Conservation (phyloP, 1,284 basidiomycete genomes). For the Termitomyces sp. region DNA sequence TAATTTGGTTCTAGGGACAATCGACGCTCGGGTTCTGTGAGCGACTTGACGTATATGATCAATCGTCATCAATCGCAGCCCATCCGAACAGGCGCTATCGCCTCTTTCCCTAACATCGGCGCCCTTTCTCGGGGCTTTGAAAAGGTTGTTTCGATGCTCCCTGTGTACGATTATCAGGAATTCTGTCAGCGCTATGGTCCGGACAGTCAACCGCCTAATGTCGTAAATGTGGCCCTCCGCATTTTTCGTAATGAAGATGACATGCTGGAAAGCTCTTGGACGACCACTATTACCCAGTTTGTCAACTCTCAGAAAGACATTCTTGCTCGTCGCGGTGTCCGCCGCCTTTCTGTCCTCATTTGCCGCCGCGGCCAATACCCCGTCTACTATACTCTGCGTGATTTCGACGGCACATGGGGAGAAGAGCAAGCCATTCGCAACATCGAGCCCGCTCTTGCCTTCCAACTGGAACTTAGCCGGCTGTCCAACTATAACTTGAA, state of each 20-base stretch:
- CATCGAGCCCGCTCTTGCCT: slow-evolving; percentile 97
- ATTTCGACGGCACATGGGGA: slow-evolving; percentile 73
- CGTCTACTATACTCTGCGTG: slow-evolving; percentile 90
- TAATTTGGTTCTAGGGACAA: slow-evolving; percentile 21
- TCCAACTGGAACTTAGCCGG: slow-evolving; percentile 95
- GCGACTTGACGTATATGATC: slow-evolving; percentile 90
- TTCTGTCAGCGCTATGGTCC: slow-evolving; percentile 71
- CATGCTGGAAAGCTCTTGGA: slow-evolving; percentile 76
- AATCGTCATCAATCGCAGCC: slow-evolving; percentile 80
- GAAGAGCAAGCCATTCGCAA: slow-evolving; percentile 98
- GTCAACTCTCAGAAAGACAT: slow-evolving; percentile 68
- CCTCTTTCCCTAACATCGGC: slow-evolving; percentile 78
- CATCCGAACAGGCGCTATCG: slow-evolving; percentile 82
- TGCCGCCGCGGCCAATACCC: slow-evolving; percentile 93
- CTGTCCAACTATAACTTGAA: slow-evolving; percentile 96
- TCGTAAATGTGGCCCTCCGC: slow-evolving; percentile 89
- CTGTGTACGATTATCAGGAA: slow-evolving; percentile 67
- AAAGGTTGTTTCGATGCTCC: slow-evolving; percentile 64
- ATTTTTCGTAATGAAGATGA: slow-evolving; percentile 77
- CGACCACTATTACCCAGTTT: slow-evolving; percentile 68
- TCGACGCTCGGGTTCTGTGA: slow-evolving; percentile 81
- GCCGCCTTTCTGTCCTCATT: slow-evolving; percentile 89
- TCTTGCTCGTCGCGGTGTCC: slow-evolving; percentile 75
- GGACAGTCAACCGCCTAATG: slow-evolving; percentile 77
- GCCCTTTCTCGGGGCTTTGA: slow-evolving; percentile 73